These are phyloP conservation scores for Fusarium circinatum DNA, from an alignment of 2,329 filamentous ascomycete species.

Conservation along the genomic window DNA sequence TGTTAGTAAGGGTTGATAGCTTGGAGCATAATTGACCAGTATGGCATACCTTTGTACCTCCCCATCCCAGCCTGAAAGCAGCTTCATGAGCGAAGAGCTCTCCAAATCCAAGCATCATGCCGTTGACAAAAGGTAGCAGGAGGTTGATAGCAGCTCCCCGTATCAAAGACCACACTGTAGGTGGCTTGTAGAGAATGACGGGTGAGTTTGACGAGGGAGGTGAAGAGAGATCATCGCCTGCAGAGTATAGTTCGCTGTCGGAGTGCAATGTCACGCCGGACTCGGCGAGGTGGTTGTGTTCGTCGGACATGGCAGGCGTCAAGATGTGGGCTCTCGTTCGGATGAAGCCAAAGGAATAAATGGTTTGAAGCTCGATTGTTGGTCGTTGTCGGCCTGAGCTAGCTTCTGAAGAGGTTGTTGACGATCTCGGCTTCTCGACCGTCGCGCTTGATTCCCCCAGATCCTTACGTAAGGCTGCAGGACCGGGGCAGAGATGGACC, in stretches of 20 bases:
- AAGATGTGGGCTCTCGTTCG: neutral
- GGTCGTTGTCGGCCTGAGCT: neutral
- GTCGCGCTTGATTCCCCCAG: constrained; percentile 29
- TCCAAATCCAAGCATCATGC: constrained; percentile 97
- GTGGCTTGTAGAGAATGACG: constrained; percentile 87
- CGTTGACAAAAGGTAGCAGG: constrained; percentile 95
- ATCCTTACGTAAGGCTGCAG: constrained; percentile 42
- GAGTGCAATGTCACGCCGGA: constrained; percentile 82
- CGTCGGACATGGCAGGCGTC: constrained; percentile 61
- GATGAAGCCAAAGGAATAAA: neutral
- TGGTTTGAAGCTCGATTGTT: neutral
- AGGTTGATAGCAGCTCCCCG: constrained; percentile 95
- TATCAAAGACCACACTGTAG: constrained; percentile 85
- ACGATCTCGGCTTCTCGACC: constrained; percentile 29
- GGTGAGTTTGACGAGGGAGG: constrained; percentile 72
- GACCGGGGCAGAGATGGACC: constrained; percentile 21
- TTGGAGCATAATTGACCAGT: neutral
- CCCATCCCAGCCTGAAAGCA: constrained; percentile 93
- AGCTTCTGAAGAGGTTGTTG: constrained; percentile 36
- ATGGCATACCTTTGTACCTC: constrained; percentile 80
- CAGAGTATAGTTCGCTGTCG: constrained; percentile 84
- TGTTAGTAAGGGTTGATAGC: constrained; percentile 18
- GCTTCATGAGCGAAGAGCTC: constrained; percentile 97
- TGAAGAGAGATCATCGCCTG: constrained; percentile 67
- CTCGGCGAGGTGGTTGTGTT: constrained; percentile 69